Base-by-base conservation (phyloP, 345 rosid species). In the Salix udensis region DNA sequence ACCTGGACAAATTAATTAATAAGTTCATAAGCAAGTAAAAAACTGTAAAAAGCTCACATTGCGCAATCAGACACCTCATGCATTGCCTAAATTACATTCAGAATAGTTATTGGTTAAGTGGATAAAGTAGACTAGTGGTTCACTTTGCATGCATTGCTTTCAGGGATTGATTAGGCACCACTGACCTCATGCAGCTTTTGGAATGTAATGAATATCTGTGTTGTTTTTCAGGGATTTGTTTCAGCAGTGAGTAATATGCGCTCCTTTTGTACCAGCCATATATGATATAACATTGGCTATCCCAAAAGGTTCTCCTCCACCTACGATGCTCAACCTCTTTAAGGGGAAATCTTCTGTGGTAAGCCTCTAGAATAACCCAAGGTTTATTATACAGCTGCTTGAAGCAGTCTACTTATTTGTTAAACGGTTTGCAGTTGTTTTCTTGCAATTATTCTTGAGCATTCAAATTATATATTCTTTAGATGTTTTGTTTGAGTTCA, bases 191-290 rank as follows among this genome's bases (percentile, higher is more conserved):
- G 12, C 42, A 66, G 21, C 6, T 37, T 23, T 9, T n/a, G 23
- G 70, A n/a, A 67, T n/a, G 28, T 58, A 10, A 58, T 58, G 28
- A 58, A 58, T 58, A 58, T 55, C 28, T 58, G 64, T 73, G 26
- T 31, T 71, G 19, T 26, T 34, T 70, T 85, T 67, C 89, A 96
- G 99, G 99, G 98, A 64, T 96, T 96, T 89, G 98, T 96, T 77
- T 81, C 99, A 81, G 96, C 98, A 24, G 97, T 96, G 69, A 91
- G 89, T 80, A 89, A 96, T 62, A 91, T 94, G 99, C 93, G 98
- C 68, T 84, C 94, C 94, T 15, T 96, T 96, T 82, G 96, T 91
- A 65, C 99, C 98, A 65, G 98, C 98, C 78, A 88, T 96, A 71
- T 96, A 96, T 82, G 97, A 96, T 84, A 79, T 86, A 53, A 94